These are phyloP conservation scores for Eucalyptus decipiens DNA, from an alignment of 345 rosid genomes.

Conservation along the genomic window DNA sequence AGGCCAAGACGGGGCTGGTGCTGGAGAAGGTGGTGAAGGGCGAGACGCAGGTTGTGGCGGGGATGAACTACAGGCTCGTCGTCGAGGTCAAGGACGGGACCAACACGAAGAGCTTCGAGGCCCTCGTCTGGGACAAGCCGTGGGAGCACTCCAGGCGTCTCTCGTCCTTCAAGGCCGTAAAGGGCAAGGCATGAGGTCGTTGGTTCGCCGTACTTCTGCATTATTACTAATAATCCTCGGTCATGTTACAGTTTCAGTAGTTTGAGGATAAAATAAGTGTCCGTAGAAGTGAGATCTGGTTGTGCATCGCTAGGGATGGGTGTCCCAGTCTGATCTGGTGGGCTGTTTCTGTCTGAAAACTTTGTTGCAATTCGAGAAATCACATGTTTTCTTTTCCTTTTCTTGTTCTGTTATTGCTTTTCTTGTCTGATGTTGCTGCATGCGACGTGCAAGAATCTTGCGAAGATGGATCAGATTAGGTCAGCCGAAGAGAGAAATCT, in stretches of 20 bases:
- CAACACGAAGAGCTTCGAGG: constrained; percentile 10
- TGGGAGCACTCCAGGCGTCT: constrained; percentile 9
- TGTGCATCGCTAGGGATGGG: neutral
- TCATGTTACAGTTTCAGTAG: neutral
- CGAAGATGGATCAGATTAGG: neutral
- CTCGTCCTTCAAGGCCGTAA: neutral
- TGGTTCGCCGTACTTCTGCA: neutral
- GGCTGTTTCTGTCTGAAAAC: neutral
- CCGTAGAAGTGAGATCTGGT: neutral
- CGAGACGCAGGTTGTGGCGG: constrained; percentile 42
- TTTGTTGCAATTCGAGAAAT: neutral
- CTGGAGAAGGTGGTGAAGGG: constrained; percentile 22
- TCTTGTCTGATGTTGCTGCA: neutral
- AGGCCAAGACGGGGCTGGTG: neutral
- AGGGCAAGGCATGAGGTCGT: neutral
- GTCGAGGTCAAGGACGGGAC: constrained; percentile 6
- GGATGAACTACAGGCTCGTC: constrained; percentile 31
- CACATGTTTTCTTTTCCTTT: neutral
- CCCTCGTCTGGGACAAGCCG: constrained; percentile 39
- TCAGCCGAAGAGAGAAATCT: neutral
- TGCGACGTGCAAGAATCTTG: neutral
- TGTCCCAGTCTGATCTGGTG: neutral
- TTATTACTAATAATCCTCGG: neutral
- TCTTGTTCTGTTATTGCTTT: neutral
- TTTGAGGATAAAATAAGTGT: neutral